Evolutionary conservation across 345 rosid species (phyloP).

Genomic region (thale cress (Arabidopsis thaliana)): TAIR10.1 NC_003075.7:10144001-10144500

Average conservation of each 20-base stretch:
- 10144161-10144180: conserved; percentile 60
- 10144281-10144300: conserved; percentile 75
- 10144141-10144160: conserved; percentile 77
- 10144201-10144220: conserved; percentile 81
- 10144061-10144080: conserved; percentile 73
- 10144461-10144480: conserved; percentile 2
- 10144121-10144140: conserved; percentile 90
- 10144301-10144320: conserved; percentile 85
- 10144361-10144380: conserved; percentile 97
- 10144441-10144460: background rate
- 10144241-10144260: conserved; percentile 80
- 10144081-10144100: conserved; percentile 78
- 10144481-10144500: conserved; percentile 14
- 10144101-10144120: conserved; percentile 97
- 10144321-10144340: conserved; percentile 64
- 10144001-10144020: conserved; percentile 72
- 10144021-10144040: conserved; percentile 56
- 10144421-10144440: conserved; percentile 22
- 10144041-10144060: conserved; percentile 98
- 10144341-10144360: conserved; percentile 75
- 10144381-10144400: conserved; percentile 78
- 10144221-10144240: conserved; percentile 26
- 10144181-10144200: conserved; percentile 80
- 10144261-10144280: conserved; percentile 75
- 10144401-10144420: conserved; percentile 64